phyloP scores from a whole-genome alignment of 345 rosid genomes.

The Erucastrum elatum region DNA sequence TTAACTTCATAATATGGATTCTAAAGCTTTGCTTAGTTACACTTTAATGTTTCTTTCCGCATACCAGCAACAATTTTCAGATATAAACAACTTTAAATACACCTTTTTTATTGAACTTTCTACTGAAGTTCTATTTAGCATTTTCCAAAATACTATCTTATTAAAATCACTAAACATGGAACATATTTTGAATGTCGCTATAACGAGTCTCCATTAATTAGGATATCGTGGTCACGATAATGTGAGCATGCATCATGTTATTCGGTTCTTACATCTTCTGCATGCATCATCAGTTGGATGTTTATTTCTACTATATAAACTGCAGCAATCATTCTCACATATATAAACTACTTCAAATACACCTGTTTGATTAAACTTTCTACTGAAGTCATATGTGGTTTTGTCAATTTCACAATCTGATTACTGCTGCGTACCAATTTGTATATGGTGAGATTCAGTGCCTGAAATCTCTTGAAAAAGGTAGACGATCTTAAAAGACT shows the following conservation, averaged over 20 bases:
- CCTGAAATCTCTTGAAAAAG: neutral
- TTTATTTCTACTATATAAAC: neutral
- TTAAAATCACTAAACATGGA: neutral
- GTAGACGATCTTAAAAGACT: neutral
- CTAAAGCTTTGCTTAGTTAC: neutral
- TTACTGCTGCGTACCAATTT: neutral
- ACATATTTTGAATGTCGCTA: neutral
- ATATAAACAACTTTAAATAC: neutral
- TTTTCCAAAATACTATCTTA: neutral
- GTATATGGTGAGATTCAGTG: neutral
- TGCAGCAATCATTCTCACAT: neutral
- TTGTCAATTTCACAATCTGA: neutral
- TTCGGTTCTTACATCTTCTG: constrained; percentile 1
- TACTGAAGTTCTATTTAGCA: neutral
- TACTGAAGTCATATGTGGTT: neutral
- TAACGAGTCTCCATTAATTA: neutral
- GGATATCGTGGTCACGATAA: neutral
- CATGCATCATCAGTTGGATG: neutral
- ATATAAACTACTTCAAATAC: neutral
- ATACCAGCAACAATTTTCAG: neutral
- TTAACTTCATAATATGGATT: constrained; percentile 3
- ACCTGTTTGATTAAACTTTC: neutral
- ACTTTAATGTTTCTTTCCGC: neutral
- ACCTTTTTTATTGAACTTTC: neutral
- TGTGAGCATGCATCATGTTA: neutral